A percentile compares a stretch with the other conserved stretches of the same genome.
These are phyloP conservation scores for Dendrobium officinale DNA, from an alignment of 106 monocot species.

Conservation along the genomic window DNA sequence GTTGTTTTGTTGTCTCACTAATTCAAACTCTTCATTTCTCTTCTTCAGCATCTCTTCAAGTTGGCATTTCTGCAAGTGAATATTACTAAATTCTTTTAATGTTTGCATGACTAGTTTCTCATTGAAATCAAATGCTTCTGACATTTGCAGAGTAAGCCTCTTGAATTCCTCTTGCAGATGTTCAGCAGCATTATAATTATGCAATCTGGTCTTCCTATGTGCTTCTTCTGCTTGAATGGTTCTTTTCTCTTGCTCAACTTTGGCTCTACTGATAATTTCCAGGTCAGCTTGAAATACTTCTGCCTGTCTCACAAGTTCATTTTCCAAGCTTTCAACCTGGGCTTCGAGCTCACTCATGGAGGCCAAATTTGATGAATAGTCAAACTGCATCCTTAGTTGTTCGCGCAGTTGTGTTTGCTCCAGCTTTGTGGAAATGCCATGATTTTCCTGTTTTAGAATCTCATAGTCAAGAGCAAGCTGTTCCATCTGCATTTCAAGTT, in stretches of 20 bases:
- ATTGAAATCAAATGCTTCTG: constrained; percentile 50
- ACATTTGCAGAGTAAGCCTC: constrained; percentile 49
- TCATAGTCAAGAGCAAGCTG: constrained; percentile 96
- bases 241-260: constrained; percentile 74
- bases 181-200: constrained; percentile 49
- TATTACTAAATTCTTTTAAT: constrained; percentile 49
- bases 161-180: constrained; percentile 62
- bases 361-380: constrained; percentile 79
- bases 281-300: constrained; percentile 66
- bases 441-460: constrained; percentile 97
- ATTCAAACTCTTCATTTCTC: constrained; percentile 44
- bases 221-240: constrained; percentile 71
- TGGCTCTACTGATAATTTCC: constrained; percentile 29
- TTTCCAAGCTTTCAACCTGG: constrained; percentile 72
- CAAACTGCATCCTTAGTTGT: constrained; percentile 91
- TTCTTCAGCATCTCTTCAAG: constrained; percentile 53
- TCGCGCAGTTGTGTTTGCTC: constrained; percentile 83
- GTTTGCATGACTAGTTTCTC: constrained; percentile 56
- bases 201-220: constrained; percentile 46
- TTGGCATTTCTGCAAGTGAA: constrained; percentile 45
- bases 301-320: constrained; percentile 54
- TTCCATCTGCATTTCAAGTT: constrained; percentile 96
- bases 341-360: constrained; percentile 82
- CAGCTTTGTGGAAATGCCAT: constrained; percentile 59
- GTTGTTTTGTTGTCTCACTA: constrained; percentile 28